These are phyloP conservation scores for Cladophialophora chaetospira DNA, from an alignment of 2,329 filamentous ascomycete genomes.

Conservation along the genomic window DNA sequence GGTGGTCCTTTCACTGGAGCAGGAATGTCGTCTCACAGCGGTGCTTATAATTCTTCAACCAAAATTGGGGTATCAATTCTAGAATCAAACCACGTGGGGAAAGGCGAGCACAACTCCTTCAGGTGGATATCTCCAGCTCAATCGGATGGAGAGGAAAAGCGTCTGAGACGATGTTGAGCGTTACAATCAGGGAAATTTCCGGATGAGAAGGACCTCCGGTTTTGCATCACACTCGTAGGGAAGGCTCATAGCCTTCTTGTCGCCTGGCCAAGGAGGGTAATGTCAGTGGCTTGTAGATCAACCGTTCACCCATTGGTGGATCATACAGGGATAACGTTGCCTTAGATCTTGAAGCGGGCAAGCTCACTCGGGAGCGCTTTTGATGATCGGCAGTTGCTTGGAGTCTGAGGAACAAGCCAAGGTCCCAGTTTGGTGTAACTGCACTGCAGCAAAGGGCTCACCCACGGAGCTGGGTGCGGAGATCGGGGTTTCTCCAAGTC, in stretches of 20 bases:
- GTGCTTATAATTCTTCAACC: slow-evolving; percentile 7
- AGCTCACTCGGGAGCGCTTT: background rate
- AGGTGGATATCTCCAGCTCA: slow-evolving; percentile 11
- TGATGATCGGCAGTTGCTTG: slow-evolving; percentile 1
- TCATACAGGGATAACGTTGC: background rate
- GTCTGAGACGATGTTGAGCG: background rate
- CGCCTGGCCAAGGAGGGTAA: background rate
- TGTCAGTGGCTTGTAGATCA: background rate
- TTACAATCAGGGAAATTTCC: slow-evolving; percentile 4
- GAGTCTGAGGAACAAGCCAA: too few relatives aligned
- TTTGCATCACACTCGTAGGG: too few relatives aligned
- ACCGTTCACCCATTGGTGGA: background rate
- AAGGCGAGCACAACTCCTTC: background rate
- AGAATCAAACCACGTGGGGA: slow-evolving; percentile 13
- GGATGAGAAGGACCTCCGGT: too few relatives aligned
- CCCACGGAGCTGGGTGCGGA: background rate
- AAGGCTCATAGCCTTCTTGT: background rate
- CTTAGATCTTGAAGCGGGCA: background rate
- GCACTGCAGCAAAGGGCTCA: too few relatives aligned
- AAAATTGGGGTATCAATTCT: slow-evolving; percentile 14
- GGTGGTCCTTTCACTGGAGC: background rate
- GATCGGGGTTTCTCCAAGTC: slow-evolving; percentile 21
- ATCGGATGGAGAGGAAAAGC: background rate
- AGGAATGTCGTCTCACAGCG: background rate
- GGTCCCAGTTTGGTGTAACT: too few relatives aligned